Base-by-base conservation (phyloP, 164 flowering plant genomes). In the Aristolochia californica region DNA sequence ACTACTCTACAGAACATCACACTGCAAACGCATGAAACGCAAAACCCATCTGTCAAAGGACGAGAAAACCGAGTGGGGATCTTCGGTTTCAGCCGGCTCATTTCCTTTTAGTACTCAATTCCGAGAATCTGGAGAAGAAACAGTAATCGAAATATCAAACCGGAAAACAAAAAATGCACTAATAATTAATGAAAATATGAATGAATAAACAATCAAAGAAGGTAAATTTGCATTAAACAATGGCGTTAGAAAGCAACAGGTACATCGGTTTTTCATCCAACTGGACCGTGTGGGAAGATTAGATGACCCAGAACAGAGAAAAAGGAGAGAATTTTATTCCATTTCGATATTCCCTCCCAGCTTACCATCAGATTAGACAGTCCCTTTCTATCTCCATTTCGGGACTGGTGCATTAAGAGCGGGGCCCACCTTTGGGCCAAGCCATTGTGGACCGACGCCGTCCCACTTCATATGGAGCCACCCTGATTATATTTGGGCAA, bases 241-340 rank as follows among this genome's bases (percentile, higher is more conserved):
- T 23, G 51, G 22, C 17, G 16, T 30, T 5, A 24, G 22, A 34
- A 34, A 50, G 20, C 40, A 30, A 54, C 57, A 27, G 57, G 21
- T 54, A 14, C 18, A 44, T 51, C 13, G 1, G 25, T 43, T 40
- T 21, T 60, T 45, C 43, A 34, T 66, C 70, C 68, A 69, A 73
- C 73, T 25, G 61, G 61, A 64, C 76, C 76, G 69, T 69, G 76
- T 73, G 73, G 57, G 38, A 61, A 47, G 67, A 54, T 62, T 59
- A 27, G 40, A 30, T 17, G 43, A 27, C n/a, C 30, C 13, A 25
- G 57, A 15, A 25, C 12, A 54, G 30, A 5, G 12, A 7, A 11
- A 16, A n/a, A 52, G 17, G 10, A 25, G 23, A 48, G 47, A 13
- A 44, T n/a, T 34, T 8, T 34, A 34, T 34, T 34, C 40, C 11